A percentile compares a stretch with the other conserved stretches of the same genome.
phyloP scores from a whole-genome alignment of 805 yeast genomes.

The Huiozyma naganishii region DNA sequence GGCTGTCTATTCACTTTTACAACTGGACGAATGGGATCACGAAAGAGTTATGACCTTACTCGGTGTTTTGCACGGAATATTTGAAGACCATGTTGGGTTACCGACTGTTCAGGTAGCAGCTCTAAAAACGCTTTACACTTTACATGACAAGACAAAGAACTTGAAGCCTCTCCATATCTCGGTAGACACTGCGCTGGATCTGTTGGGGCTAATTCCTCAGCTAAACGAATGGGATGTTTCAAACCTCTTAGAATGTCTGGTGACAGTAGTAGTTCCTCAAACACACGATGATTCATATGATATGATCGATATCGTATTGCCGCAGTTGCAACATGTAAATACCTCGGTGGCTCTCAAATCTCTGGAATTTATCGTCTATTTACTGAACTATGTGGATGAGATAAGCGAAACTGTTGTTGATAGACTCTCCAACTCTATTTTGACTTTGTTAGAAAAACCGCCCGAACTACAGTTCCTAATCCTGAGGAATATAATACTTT shows the following conservation, averaged over 20 bases:
- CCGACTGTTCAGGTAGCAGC: constrained; percentile 62
- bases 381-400: constrained; percentile 56
- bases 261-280: constrained; percentile 58
- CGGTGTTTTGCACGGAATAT: constrained; percentile 17
- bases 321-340: constrained; percentile 71
- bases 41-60: constrained; percentile 38
- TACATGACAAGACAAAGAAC: constrained; percentile 40
- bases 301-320: constrained; percentile 53
- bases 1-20: constrained; percentile 60
- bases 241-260: constrained; percentile 51
- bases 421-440: constrained; percentile 56
- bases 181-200: constrained; percentile 29
- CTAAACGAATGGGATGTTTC: constrained; percentile 66
- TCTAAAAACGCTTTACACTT: constrained; percentile 51
- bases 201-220: constrained; percentile 28
- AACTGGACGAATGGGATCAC: constrained; percentile 48
- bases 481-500: constrained; percentile 65
- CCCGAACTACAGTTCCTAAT: constrained; percentile 77
- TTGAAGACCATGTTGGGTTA: constrained; percentile 39
- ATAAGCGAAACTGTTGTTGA: constrained; percentile 48
- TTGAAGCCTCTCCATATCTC: constrained; percentile 29
- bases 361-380: constrained; percentile 58
- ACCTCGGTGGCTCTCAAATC: constrained; percentile 74
- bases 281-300: constrained; percentile 51
- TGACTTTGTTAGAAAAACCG: constrained; percentile 61